Evolutionary conservation across 768 basidiomycete genomes (phyloP), one percentile per base, ranked within the genome.

Genomic region (Amanita thiersii): DNA sequence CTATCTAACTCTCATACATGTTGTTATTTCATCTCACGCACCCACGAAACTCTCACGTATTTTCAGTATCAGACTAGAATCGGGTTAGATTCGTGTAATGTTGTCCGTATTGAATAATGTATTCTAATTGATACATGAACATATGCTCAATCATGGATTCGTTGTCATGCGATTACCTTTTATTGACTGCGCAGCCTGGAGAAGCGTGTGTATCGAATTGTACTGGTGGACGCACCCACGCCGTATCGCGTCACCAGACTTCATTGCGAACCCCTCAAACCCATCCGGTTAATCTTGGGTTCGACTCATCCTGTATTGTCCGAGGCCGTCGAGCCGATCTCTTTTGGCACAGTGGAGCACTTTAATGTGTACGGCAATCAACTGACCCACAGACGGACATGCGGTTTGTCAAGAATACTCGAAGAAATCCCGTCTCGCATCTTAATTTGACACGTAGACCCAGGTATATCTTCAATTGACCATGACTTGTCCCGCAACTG

Each of bases 21-120:
- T 6, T 6, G 11, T 31, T 15, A 1, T 25, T 31, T 11, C 18
- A 20, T 43, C 25, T 19, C 34, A 37, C 35, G n/a, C 8, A n/a
- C 28, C 7, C 8, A 29, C 28, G n/a, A n/a, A n/a, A n/a, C 34
- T 5, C 34, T 17, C 5, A 5, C 5, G 18, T 4, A 35, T 17
- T 28, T 28, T 28, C 26, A 28, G 26, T 35, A 35, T 9, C 28
- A 40, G 39, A 40, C 28, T 40, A 40, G 25, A 40, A 35, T 9
- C 28, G 31, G 39, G 31, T 20, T 40, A 40, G 25, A 40, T 9
- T 40, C 25, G 8, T 31, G 7, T 39, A 31, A 32, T 40, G n/a
- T 40, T 38, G 8, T 12, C 32, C 18, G 12, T 11, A 18, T 29
- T 33, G 39, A 20, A 30, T 23, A 40, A 29, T 40, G 30, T 40